These are phyloP conservation scores for Ceriops zippeliana DNA, from an alignment of 345 rosid genomes.

Conservation along the genomic window DNA sequence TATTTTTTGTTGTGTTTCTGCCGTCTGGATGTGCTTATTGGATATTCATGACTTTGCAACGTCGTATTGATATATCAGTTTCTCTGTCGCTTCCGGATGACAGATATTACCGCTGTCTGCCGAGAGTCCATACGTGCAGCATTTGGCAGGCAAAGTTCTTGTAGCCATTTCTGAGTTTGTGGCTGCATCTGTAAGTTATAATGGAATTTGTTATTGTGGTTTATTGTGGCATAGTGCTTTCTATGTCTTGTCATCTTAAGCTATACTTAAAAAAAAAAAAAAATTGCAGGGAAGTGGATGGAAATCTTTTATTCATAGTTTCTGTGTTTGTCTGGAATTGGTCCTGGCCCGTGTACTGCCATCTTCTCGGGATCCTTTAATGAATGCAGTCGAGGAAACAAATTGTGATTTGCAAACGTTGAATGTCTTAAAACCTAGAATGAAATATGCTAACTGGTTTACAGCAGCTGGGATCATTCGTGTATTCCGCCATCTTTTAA, in stretches of 20 bases:
- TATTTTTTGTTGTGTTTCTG: neutral
- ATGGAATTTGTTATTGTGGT: neutral
- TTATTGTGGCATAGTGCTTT: neutral
- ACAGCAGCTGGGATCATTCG: conserved; percentile 47
- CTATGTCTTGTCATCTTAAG: neutral
- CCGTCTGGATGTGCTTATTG: neutral
- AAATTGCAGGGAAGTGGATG: conserved; percentile 45
- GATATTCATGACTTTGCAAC: neutral
- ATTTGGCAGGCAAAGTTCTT: conserved; percentile 61
- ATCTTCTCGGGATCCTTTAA: conserved; percentile 19
- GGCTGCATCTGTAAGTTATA: conserved; percentile 46
- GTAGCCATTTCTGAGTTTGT: conserved; percentile 42
- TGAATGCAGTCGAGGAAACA: conserved; percentile 16
- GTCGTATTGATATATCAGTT: neutral
- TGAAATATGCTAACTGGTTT: conserved; percentile 54
- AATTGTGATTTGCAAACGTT: conserved; percentile 22
- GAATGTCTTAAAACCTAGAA: conserved; percentile 33
- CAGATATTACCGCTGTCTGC: conserved; percentile 50
- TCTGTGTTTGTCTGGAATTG: conserved; percentile 48
- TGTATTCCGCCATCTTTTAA: conserved; percentile 53
- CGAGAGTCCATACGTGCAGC: conserved; percentile 49
- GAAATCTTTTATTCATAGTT: conserved; percentile 37
- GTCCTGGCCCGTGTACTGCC: conserved; percentile 28
- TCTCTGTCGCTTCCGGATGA: conserved; percentile 9
- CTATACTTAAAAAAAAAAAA: neutral